Evolutionary conservation across 768 basidiomycete genomes (phyloP).

Genomic region (Leccinum longicurvipes): DNA sequence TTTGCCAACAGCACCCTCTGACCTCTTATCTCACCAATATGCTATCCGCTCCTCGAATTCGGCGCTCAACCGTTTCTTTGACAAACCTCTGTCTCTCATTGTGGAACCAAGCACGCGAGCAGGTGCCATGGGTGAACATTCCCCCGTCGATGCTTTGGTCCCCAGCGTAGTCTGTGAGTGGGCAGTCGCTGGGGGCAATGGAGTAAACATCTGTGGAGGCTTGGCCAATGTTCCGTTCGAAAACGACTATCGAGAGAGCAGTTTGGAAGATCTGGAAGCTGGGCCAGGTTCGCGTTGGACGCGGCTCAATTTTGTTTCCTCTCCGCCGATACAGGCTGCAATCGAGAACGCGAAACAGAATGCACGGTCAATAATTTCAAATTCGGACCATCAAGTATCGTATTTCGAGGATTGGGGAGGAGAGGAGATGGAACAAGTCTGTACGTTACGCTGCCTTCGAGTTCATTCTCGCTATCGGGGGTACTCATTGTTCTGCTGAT

Average conservation of each 20-base stretch:
- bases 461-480: background rate
- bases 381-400: conserved; percentile 82
- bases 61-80: conserved; percentile 82
- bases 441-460: conserved; percentile 41
- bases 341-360: conserved; percentile 56
- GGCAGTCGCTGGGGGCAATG: conserved; percentile 44
- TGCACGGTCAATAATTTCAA: conserved; percentile 56
- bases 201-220: conserved; percentile 39
- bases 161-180: conserved; percentile 87
- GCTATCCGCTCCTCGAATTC: conserved; percentile 65
- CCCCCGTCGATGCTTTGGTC: conserved; percentile 84
- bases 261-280: conserved; percentile 7
- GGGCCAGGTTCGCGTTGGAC: conserved; percentile 42
- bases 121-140: conserved; percentile 88
- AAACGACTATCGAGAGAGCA: background rate
- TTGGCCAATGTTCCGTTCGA: conserved; percentile 41
- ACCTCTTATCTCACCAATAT: conserved; percentile 70
- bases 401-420: conserved; percentile 82
- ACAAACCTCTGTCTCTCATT: conserved; percentile 80
- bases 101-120: conserved; percentile 85
- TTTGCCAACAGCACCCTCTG: conserved; percentile 12
- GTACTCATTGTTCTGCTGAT: background rate
- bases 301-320: conserved; percentile 71
- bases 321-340: conserved; percentile 53
- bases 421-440: conserved; percentile 78